Conservation (phyloP, 1,139 yeast species). For the Candida labiduridarum region DNA sequence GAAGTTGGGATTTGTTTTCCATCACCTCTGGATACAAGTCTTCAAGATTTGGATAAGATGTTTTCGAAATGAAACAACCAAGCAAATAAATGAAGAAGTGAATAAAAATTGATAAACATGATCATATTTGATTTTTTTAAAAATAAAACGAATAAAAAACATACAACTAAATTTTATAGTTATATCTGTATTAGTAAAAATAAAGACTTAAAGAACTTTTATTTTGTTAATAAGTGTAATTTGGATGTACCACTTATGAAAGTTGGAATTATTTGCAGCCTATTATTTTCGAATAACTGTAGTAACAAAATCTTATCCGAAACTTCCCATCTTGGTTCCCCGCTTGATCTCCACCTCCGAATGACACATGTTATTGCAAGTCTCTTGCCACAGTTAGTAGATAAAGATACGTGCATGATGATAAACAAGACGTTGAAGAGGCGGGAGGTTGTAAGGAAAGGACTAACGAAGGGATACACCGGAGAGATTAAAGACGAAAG, state of each 20-base stretch:
- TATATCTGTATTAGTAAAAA: constrained; percentile 1
- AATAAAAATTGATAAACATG: not conserved
- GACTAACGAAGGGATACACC: not conserved
- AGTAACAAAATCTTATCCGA: too few relatives aligned
- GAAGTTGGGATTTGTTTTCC: constrained; percentile 3
- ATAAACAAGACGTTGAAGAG: too few relatives aligned
- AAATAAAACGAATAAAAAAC: not conserved
- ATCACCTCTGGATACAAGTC: constrained; percentile 1
- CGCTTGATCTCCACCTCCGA: too few relatives aligned
- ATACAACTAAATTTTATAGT: not conserved
- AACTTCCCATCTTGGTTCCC: too few relatives aligned
- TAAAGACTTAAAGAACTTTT: not conserved
- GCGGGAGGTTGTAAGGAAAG: too few relatives aligned
- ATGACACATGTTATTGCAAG: too few relatives aligned
- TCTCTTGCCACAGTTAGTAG: too few relatives aligned
- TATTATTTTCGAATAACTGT: too few relatives aligned
- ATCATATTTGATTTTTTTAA: not conserved
- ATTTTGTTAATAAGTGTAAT: not conserved
- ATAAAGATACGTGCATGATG: too few relatives aligned
- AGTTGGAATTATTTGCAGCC: not conserved
- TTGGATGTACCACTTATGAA: not conserved
- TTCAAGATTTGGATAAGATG: not conserved
- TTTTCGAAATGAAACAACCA: not conserved
- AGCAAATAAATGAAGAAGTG: not conserved
- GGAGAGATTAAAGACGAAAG: not conserved